Percentiles rank a stretch among this genome's conserved stretches.
These are phyloP conservation scores for Elsinoe necatrix DNA, from an alignment of 2,329 filamentous ascomycete species.

Conservation along the genomic window DNA sequence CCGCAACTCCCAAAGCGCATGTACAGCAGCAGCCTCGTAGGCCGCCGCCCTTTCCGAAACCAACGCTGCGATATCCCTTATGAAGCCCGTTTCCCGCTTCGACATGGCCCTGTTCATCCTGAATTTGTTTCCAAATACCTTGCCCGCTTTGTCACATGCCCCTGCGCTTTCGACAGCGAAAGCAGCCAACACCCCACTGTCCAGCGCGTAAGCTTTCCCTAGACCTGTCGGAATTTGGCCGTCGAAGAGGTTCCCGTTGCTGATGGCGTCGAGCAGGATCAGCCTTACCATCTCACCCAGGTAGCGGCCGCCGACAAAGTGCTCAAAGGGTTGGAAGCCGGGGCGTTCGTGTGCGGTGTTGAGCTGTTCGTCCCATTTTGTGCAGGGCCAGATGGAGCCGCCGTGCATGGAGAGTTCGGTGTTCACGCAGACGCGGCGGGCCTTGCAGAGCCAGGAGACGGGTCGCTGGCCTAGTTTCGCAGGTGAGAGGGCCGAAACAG, in stretches of 20 bases:
- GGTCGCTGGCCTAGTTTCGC: slow-evolving; percentile 50
- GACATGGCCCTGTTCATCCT: slow-evolving; percentile 33
- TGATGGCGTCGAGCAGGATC: slow-evolving; percentile 52
- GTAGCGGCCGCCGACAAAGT: slow-evolving; percentile 56
- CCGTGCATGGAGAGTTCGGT: slow-evolving; percentile 61
- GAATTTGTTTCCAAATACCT: slow-evolving; percentile 44
- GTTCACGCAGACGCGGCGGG: slow-evolving; percentile 56
- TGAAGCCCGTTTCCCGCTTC: slow-evolving; percentile 45
- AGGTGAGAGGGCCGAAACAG: slow-evolving; percentile 44
- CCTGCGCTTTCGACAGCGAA: slow-evolving; percentile 44
- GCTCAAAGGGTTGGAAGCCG: slow-evolving; percentile 58
- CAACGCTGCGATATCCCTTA: slow-evolving; percentile 44
- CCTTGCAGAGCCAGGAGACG: slow-evolving; percentile 46
- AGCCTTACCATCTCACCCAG: slow-evolving; percentile 55
- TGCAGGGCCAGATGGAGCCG: slow-evolving; percentile 49
- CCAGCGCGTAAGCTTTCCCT: slow-evolving; percentile 49
- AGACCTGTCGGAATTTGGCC: slow-evolving; percentile 46
- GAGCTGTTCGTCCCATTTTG: slow-evolving; percentile 53
- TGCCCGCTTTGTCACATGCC: slow-evolving; percentile 34
- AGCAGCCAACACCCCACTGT: slow-evolving; percentile 50
- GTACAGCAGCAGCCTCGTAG: slow-evolving; percentile 55
- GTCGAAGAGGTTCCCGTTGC: slow-evolving; percentile 47
- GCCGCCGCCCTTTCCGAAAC: slow-evolving; percentile 53
- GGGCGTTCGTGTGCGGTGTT: slow-evolving; percentile 50
- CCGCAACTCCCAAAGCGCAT: slow-evolving; percentile 52